These are phyloP conservation scores for Blepharisma stoltei DNA, from an alignment of 73 alveolate genomes.

Conservation along the genomic window DNA sequence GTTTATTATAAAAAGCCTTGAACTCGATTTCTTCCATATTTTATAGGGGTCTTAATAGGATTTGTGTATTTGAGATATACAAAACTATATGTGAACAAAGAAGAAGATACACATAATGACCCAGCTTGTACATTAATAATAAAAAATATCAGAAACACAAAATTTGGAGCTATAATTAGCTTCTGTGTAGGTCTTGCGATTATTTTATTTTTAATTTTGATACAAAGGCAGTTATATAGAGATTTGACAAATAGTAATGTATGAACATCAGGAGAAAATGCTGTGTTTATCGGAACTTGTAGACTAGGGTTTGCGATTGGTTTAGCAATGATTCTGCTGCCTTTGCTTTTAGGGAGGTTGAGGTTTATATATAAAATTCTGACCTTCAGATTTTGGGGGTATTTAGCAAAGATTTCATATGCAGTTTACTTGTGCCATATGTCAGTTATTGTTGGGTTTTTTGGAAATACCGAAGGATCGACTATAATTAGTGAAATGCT, in stretches of 20 bases:
- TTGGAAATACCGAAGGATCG: not conserved
- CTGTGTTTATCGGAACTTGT: not conserved
- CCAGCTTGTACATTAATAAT: not conserved
- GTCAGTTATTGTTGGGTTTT: not conserved
- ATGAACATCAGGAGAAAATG: not conserved
- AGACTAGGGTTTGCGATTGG: not conserved
- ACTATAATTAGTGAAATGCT: not conserved
- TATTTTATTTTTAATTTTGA: not conserved
- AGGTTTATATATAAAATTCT: conserved; percentile 5
- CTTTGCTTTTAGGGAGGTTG: conserved; percentile 28
- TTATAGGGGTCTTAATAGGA: conserved; percentile 24
- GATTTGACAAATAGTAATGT: not conserved
- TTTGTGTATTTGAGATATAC: conserved; percentile 14
- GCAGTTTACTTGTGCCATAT: conserved; percentile 33
- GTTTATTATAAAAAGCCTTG: conserved; percentile 33
- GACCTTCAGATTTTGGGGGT: conserved; percentile 3
- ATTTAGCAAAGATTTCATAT: conserved; percentile 34
- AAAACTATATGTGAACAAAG: not conserved
- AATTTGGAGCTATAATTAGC: not conserved
- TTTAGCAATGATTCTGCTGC: conserved; percentile 9
- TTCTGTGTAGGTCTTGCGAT: not conserved
- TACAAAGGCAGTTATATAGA: not conserved
- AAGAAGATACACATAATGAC: not conserved
- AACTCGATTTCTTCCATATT: conserved; percentile 33
- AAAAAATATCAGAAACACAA: not conserved